phyloP scores from a whole-genome alignment of 2,329 filamentous ascomycete species.

The Paecilomyces formosus region DNA sequence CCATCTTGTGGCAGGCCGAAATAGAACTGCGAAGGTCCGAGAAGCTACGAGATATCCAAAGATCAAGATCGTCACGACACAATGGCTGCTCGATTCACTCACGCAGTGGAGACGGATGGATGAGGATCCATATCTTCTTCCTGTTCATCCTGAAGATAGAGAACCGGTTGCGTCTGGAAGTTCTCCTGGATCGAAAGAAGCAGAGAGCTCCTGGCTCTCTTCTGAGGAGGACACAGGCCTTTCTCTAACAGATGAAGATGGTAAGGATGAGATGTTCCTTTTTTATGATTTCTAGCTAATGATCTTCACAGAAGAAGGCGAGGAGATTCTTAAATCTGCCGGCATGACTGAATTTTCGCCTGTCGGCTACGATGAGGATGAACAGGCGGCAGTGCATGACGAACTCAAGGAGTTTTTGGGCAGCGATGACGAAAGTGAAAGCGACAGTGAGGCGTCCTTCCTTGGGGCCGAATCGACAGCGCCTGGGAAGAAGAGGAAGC shows the following conservation, averaged over 20 bases:
- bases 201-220: constrained; percentile 37
- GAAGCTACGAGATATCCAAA: constrained; percentile 71
- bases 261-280: constrained; percentile 13
- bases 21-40: constrained; percentile 83
- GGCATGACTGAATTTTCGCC: constrained; percentile 43
- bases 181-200: constrained; percentile 34
- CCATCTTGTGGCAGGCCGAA: constrained; percentile 47
- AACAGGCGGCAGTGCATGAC: constrained; percentile 59
- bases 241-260: constrained; percentile 39
- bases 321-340: constrained; percentile 44
- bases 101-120: constrained; percentile 75
- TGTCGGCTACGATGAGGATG: constrained; percentile 52
- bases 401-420: constrained; percentile 68
- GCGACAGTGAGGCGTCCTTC: constrained; percentile 38
- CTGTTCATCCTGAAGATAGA: constrained; percentile 64
- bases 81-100: constrained; percentile 82
- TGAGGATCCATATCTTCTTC: constrained; percentile 70
- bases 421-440: constrained; percentile 42
- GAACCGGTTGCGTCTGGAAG: constrained; percentile 24
- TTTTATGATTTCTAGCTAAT: constrained; percentile 24
- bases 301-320: constrained; percentile 29
- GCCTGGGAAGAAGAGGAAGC: constrained; percentile 30
- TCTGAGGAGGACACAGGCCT: constrained; percentile 43
- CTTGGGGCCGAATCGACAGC: constrained; percentile 12
- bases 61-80: constrained; percentile 85